Evolutionary conservation across 176 grass and related monocot species (phyloP), one percentile per base, ranked within the genome.

Genomic region (Phoenix roebelenii): DNA sequence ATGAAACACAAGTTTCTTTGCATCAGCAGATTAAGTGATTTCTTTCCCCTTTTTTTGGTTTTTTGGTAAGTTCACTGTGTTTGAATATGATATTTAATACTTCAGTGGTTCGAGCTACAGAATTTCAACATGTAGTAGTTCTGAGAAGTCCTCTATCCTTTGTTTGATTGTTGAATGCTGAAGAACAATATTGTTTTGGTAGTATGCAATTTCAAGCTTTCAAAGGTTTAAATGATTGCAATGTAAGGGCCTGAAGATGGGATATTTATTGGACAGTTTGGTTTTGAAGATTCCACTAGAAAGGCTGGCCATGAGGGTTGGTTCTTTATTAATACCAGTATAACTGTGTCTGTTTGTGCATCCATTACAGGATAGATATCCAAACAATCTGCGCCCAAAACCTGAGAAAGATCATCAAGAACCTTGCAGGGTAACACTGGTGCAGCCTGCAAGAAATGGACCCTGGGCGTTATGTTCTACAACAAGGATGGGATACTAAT

Each of bases 401-500:
- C 12, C 6, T 65, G 57, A 63, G 59, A 73, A 78, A 74, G 79
- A 78, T 77, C 82, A 68, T 52, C 69, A 60, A 83, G 72, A 89
- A 71, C 54, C 35, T 76, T 60, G 61, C 61, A 71, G 65, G 52
- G 50, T 83, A 84, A 70, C 52, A 80, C 66, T 66, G 59, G 60
- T 77, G 77, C 73, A 73, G 66, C 72, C 55, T 69, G 25, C 57
- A 65, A 63, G 78, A 82, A 74, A 98, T 98, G 94, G 88, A 93
- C 29, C 88, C 65, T 24, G 81, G 84, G 53, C 88, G 73, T 67
- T 93, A 93, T 88, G 88, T 63, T 74, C 67, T 72, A 49, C 81
- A 84, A 18, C 88, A 89, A 77, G 79, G 84, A 83, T 86, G 94
- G 88, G 94, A 93, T 71, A 81, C 72, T 79, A 92, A 85, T 84